Percentiles rank a stretch among this genome's conserved stretches.
Conservation (phyloP, 169 alveolate species). For the Cryptosporidium ryanae region DNA sequence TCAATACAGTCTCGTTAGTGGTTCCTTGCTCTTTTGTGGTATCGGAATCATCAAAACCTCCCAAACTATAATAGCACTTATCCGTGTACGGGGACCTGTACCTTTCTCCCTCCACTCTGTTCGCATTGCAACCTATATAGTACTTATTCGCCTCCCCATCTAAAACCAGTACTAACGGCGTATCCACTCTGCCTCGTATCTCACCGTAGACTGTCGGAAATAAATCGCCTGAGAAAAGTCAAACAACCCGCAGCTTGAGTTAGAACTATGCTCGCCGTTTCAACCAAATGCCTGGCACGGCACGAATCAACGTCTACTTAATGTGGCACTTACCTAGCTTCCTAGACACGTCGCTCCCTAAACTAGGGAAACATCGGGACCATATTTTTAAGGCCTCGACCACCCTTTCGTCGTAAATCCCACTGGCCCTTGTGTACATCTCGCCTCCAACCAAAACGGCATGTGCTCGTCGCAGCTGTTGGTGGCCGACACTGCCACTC, state of each 20-base stretch:
- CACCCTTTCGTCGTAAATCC: constrained; percentile 12
- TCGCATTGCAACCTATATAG: constrained; percentile 59
- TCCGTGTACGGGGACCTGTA: constrained; percentile 63
- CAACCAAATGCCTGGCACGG: too few relatives aligned
- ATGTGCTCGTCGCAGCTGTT: too few relatives aligned
- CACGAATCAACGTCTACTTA: too few relatives aligned
- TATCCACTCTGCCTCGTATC: constrained; percentile 15
- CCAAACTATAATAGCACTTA: constrained; percentile 6
- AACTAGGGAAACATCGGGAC: constrained; percentile 58
- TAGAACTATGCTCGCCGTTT: background rate
- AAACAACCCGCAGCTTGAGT: background rate
- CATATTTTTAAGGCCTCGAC: constrained; percentile 49
- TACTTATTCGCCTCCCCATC: constrained; percentile 40
- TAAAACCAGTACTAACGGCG: constrained; percentile 28
- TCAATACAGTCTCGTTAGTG: background rate
- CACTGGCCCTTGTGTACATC: background rate
- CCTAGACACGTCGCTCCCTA: background rate
- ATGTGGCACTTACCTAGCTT: constrained; percentile 62
- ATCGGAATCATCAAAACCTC: background rate
- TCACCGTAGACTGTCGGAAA: constrained; percentile 7
- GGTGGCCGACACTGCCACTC: too few relatives aligned
- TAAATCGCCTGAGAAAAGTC: constrained; percentile 9
- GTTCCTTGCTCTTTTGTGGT: background rate
- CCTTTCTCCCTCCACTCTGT: constrained; percentile 21
- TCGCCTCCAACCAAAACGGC: too few relatives aligned